These are phyloP conservation scores for Scleroderma bovista DNA, from an alignment of 768 basidiomycete genomes.

Conservation along the genomic window DNA sequence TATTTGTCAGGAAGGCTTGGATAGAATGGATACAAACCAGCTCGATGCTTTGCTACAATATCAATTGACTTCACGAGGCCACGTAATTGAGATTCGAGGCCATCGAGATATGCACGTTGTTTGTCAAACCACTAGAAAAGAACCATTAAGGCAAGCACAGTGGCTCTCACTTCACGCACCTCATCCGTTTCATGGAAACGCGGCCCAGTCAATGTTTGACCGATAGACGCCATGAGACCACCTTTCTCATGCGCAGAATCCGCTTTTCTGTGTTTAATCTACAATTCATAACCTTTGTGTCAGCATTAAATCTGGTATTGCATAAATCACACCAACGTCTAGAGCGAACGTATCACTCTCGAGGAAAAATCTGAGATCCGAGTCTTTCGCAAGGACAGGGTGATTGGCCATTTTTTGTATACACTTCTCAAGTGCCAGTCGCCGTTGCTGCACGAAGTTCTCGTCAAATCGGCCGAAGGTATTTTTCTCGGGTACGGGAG, in stretches of 20 bases:
- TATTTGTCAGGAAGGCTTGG: neutral
- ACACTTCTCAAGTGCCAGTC: conserved; percentile 81
- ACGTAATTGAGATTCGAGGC: conserved; percentile 84
- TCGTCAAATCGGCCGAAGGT: conserved; percentile 91
- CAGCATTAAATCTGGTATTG: neutral
- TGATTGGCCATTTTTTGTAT: conserved; percentile 92
- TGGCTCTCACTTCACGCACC: conserved; percentile 32
- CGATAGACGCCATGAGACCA: conserved; percentile 80
- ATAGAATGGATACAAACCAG: conserved; percentile 39
- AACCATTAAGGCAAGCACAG: neutral
- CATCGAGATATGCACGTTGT: conserved; percentile 80
- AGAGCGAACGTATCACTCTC: conserved; percentile 89
- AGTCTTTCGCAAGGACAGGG: conserved; percentile 81
- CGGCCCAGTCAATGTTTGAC: conserved; percentile 71
- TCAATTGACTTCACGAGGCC: conserved; percentile 86
- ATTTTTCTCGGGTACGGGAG: conserved; percentile 94
- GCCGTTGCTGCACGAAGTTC: conserved; percentile 82
- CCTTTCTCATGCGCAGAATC: conserved; percentile 74
- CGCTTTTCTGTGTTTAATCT: conserved; percentile 87
- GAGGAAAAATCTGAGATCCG: conserved; percentile 84
- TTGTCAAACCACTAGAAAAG: conserved; percentile 80
- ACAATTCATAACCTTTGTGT: conserved; percentile 4
- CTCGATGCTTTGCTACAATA: conserved; percentile 73
- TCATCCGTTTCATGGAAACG: conserved; percentile 88
- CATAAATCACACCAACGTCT: conserved; percentile 55